phyloP scores from a whole-genome alignment of 1,284 basidiomycete genomes.

The Trametes pubescens region DNA sequence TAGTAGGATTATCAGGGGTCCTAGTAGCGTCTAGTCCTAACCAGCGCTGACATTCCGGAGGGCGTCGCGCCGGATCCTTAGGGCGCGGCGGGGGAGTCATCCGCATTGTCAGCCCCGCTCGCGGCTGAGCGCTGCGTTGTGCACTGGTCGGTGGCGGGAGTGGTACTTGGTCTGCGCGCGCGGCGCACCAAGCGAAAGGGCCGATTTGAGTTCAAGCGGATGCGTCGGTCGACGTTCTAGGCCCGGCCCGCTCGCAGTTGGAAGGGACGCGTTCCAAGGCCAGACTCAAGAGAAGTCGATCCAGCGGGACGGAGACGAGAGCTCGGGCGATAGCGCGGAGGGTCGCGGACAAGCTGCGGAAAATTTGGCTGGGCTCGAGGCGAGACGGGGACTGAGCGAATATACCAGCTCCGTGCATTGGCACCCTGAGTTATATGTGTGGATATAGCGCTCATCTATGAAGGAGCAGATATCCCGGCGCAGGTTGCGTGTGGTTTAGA shows the following conservation, averaged over 20 bases:
- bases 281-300: not conserved
- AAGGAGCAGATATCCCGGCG: not conserved
- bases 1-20: no score
- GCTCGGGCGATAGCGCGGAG: constrained; percentile 5
- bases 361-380: no score
- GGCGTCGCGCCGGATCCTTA: not conserved
- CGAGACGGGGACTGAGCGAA: not conserved
- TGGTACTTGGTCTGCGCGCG: no score
- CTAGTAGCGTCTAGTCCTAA: no score
- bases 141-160: not conserved
- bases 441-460: not conserved
- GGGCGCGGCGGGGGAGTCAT: not conserved
- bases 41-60: not conserved
- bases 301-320: constrained; percentile 11
- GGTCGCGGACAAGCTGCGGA: not conserved
- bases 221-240: not conserved
- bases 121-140: not conserved
- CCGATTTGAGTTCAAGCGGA: not conserved
- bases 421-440: not conserved
- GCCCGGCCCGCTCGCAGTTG: not conserved
- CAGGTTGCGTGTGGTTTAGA: not conserved
- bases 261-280: not conserved
- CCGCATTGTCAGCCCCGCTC: no score
- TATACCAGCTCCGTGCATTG: not conserved
- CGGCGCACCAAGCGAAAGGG: no score